These are phyloP conservation scores for Plasmodium gallinaceum DNA, from an alignment of 169 alveolate species.

Conservation along the genomic window DNA sequence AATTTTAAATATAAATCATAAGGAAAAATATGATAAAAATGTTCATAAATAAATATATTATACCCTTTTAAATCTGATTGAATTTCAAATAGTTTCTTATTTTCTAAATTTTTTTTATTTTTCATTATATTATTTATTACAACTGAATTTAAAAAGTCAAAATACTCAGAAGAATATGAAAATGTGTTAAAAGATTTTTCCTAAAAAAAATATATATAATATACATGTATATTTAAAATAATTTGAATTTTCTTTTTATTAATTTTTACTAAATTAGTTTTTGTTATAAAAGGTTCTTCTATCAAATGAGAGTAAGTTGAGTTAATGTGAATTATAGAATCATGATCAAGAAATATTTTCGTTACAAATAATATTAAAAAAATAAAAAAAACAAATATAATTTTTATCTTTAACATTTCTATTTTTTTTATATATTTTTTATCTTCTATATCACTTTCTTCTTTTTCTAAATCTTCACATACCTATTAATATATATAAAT, in stretches of 20 bases:
- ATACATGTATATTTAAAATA: background rate
- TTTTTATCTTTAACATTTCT: slow-evolving; percentile 11
- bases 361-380: slow-evolving; percentile 37
- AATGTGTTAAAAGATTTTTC: slow-evolving; percentile 51
- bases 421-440: slow-evolving; percentile 12
- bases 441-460: background rate
- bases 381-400: slow-evolving; percentile 14
- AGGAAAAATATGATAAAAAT: slow-evolving; percentile 55
- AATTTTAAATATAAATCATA: slow-evolving; percentile 32
- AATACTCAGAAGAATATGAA: slow-evolving; percentile 20
- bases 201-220: slow-evolving; percentile 17
- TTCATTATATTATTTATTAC: slow-evolving; percentile 62
- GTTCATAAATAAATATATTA: slow-evolving; percentile 37
- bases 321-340: slow-evolving; percentile 7
- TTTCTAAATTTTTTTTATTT: slow-evolving; percentile 40
- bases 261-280: slow-evolving; percentile 17
- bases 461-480: background rate
- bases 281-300: slow-evolving; percentile 23
- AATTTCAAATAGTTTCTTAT: slow-evolving; percentile 39
- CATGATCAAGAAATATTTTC: slow-evolving; percentile 35
- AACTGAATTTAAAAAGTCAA: slow-evolving; percentile 29
- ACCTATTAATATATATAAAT: background rate
- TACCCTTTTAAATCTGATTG: slow-evolving; percentile 16
- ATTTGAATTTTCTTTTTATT: background rate
- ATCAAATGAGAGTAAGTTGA: slow-evolving; percentile 4